Evolutionary conservation across 2,329 filamentous ascomycete genomes (phyloP), one percentile per base, ranked within the genome.

Genomic region (Helminthosporium solani): DNA sequence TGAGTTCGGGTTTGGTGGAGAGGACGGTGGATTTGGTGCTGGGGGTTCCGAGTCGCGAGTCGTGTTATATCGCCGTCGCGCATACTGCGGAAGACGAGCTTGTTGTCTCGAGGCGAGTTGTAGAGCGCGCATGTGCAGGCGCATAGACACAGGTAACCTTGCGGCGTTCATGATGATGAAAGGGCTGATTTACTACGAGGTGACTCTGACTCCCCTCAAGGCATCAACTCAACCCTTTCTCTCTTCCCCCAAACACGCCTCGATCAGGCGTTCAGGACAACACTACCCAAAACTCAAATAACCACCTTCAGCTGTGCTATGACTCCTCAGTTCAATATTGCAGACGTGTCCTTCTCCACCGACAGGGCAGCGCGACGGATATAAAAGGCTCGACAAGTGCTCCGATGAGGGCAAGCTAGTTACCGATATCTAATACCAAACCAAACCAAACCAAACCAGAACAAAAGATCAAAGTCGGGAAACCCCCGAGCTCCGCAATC

Each of bases 401-500:
- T 25, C 23, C 23, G 23, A 25, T 25, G 23, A 25, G 23, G 23
- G 23, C 6, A 25, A 25, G 23, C 23, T 25, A 25, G n/a, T n/a
- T n/a, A n/a, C n/a, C n/a, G n/a, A n/a, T n/a, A n/a, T n/a, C n/a
- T n/a, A n/a, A n/a, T n/a, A n/a, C n/a, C n/a, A n/a, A n/a, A n/a
- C n/a, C n/a, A n/a, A n/a, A n/a, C n/a, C 21, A 18, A 40, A 11
- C 37, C 12, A 25, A 21, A 6, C n/a, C 37, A 27, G 28, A 28
- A 8, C 5, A 20, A 27, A 20, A 33, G 16, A 20, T 15, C 40
- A 31, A 34, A 39, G 19, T 34, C 46, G 41, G 47, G 48, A 56
- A 48, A 62, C 61, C 59, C 57, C 59, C 59, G 58, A 49, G 40
- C 56, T 58, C 56, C 56, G 56, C 56, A 57, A 41, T 9, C 23